These are phyloP conservation scores for Botrytis galanthina DNA, from an alignment of 2,329 filamentous ascomycete species.

Conservation along the genomic window DNA sequence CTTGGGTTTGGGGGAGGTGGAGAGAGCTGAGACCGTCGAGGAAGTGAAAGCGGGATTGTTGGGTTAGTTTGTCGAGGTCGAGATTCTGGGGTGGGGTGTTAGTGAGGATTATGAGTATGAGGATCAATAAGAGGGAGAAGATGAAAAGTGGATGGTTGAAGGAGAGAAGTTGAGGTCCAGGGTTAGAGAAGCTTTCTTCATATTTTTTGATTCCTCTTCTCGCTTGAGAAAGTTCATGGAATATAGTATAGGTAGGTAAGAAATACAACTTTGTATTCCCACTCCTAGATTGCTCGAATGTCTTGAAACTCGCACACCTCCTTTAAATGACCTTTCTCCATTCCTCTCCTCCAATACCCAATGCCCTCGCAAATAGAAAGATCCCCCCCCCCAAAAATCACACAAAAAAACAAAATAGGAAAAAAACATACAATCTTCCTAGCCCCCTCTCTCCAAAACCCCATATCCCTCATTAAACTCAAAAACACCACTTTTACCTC, in stretches of 20 bases:
- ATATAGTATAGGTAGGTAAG: background rate
- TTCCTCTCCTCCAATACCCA: background rate
- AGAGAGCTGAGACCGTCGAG: conserved; percentile 28
- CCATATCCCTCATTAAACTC: conserved; percentile 75
- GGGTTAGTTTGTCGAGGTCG: conserved; percentile 61
- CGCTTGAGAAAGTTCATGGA: background rate
- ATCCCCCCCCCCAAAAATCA: too few relatives aligned
- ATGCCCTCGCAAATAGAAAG: rapidly evolving
- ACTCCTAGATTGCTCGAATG: background rate
- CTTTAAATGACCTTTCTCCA: background rate
- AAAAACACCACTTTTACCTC: conserved; percentile 65
- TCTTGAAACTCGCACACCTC: too few relatives aligned
- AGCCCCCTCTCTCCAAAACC: conserved; percentile 74
- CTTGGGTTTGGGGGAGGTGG: background rate
- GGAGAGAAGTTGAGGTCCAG: background rate
- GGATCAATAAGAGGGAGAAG: too few relatives aligned
- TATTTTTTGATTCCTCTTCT: background rate
- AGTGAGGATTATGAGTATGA: background rate
- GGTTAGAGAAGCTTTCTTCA: background rate
- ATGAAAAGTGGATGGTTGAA: too few relatives aligned
- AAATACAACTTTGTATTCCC: background rate
- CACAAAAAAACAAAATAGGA: background rate
- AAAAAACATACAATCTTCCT: conserved; percentile 58
- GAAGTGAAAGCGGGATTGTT: conserved; percentile 63
- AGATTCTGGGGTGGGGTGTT: conserved; percentile 53